Base-by-base conservation (phyloP, 179 eudicot species). In the Dionaea muscipula region DNA sequence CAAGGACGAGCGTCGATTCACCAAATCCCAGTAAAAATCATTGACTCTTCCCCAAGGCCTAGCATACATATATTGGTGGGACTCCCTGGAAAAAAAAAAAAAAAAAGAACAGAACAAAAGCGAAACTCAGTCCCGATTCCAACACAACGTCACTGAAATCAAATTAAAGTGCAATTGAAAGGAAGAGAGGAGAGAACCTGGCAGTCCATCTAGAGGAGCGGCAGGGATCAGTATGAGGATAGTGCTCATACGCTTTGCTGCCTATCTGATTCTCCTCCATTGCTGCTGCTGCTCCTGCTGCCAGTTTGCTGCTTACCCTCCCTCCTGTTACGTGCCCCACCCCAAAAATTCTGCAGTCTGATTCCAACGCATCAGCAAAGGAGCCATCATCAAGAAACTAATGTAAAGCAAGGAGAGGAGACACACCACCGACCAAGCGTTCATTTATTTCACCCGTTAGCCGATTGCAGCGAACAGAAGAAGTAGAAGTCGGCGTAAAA, bases 31-130 rank as follows among this genome's bases (percentile, higher is more conserved):
- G 61, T 86, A 89, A 51, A 79, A 89, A 25, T 78, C 73, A 63
- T 68, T 67, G 1, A 89, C 82, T 27, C 53, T 64, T 55, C 77
- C 61, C 95, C 97, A 86, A 43, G 83, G 80, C 75, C 77, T 83
- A 7, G 56, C 72, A 67, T 79, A 83, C 95, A 89, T 81, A 66
- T 63, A 86, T 61, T 79, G 56, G 38, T 79, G 81, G 59, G 80
- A 75, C 55, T 89, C 95, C 80, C 97, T 87, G 67, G 56, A 47
- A 31, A 46, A 47, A 38, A 27, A 31, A 0, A 35, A 20, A 7
- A 26, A 16, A n/a, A 18, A 7, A 4, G 3, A 26, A 2, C 52
- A 18, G 36, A 8, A 50, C 13, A 26, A 26, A 0, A 53, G 43
- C 38, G 33, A 11, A 25, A 37, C 18, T 35, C 23, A 26, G 38